Evolutionary conservation across 176 grass and related monocot species (phyloP).

Genomic region (Elaeis guineensis): DNA sequence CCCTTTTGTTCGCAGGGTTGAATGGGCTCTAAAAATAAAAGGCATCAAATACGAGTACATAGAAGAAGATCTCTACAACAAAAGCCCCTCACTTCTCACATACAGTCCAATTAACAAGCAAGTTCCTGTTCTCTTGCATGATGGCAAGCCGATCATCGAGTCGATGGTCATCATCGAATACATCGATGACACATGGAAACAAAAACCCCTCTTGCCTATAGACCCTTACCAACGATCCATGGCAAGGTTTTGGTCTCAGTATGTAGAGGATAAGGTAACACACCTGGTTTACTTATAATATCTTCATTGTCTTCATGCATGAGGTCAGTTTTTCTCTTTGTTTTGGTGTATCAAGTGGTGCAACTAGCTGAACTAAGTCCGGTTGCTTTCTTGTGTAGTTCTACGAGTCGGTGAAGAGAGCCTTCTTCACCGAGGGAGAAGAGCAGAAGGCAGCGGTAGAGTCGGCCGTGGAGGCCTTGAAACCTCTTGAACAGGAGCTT

Average conservation of each 20-base stretch:
- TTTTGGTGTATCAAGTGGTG: not conserved
- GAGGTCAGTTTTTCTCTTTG: too few species aligned
- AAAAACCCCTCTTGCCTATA: not conserved
- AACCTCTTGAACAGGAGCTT: constrained; percentile 21
- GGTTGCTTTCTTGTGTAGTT: constrained; percentile 11
- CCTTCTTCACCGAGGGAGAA: constrained; percentile 27
- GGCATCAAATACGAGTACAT: constrained; percentile 6
- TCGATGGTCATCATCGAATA: constrained; percentile 10
- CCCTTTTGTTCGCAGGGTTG: not conserved
- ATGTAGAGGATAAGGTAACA: not conserved
- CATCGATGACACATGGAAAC: constrained; percentile 5
- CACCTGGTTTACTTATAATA: too few species aligned
- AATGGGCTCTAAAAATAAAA: constrained; percentile 3
- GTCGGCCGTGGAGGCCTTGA: constrained; percentile 13
- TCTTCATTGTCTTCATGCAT: too few species aligned
- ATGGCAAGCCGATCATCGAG: not conserved
- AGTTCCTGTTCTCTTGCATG: constrained; percentile 3
- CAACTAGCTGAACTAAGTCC: too few species aligned
- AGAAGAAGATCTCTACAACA: constrained; percentile 9
- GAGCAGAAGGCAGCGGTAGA: constrained; percentile 20
- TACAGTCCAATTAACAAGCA: constrained; percentile 6
- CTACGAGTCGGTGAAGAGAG: constrained; percentile 23
- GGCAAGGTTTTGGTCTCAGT: constrained; percentile 4
- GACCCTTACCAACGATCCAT: not conserved
- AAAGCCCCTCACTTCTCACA: constrained; percentile 1